These are phyloP conservation scores for Chlorencoelia australis DNA, from an alignment of 2,329 filamentous ascomycete genomes.

Conservation along the genomic window DNA sequence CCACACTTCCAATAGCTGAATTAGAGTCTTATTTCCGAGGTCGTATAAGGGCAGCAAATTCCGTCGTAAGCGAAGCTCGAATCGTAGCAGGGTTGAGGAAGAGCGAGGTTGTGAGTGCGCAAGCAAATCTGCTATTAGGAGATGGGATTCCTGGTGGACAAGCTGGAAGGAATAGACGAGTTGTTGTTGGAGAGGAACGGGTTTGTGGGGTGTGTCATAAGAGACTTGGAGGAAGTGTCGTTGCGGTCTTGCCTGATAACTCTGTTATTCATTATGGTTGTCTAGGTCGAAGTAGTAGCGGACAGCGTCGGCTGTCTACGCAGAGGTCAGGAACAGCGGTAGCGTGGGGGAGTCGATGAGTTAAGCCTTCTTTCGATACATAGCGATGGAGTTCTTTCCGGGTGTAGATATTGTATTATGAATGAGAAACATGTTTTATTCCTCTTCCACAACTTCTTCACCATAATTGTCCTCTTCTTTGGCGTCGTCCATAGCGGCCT, in stretches of 20 bases:
- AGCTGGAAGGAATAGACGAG: slow-evolving; percentile 52
- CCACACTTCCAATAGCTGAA: slow-evolving; percentile 64
- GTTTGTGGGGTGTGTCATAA: slow-evolving; percentile 92
- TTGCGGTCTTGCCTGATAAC: slow-evolving; percentile 80
- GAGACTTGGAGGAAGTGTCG: slow-evolving; percentile 79
- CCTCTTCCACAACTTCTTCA: slow-evolving; percentile 65
- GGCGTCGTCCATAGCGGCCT: slow-evolving; percentile 36
- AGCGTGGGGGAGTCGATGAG: slow-evolving; percentile 17
- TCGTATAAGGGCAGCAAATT: slow-evolving; percentile 78
- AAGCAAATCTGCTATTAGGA: slow-evolving; percentile 65
- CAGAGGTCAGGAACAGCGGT: too few relatives aligned
- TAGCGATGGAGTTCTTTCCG: slow-evolving; percentile 19
- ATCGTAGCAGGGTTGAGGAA: slow-evolving; percentile 69
- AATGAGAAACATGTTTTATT: slow-evolving; percentile 31
- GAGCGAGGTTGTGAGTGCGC: slow-evolving; percentile 68
- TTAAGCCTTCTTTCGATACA: slow-evolving; percentile 15
- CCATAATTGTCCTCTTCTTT: slow-evolving; percentile 73
- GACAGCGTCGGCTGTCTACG: slow-evolving; percentile 14
- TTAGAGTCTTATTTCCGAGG: slow-evolving; percentile 88
- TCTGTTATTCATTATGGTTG: slow-evolving; percentile 76
- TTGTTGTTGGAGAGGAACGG: slow-evolving; percentile 77
- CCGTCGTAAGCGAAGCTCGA: slow-evolving; percentile 67
- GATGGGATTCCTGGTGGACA: slow-evolving; percentile 46
- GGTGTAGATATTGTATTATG: slow-evolving; percentile 8
- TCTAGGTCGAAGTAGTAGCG: slow-evolving; percentile 44